Evolutionary conservation across 148 eudicot species (phyloP).

Genomic region (Rhododendron williamsianum): DNA sequence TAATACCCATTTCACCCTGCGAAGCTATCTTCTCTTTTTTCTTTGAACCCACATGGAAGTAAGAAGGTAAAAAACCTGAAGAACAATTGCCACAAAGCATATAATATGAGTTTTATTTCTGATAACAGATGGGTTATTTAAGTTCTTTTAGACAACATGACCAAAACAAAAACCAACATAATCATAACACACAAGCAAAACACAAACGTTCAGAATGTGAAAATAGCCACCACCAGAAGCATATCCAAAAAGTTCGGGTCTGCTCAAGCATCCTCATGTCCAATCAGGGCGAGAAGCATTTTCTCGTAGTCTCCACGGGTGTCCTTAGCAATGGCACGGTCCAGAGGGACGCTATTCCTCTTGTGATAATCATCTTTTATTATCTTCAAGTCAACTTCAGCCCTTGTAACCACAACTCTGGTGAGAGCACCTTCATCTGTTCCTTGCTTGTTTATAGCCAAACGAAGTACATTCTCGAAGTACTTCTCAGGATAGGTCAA

Average conservation of each 20-base stretch:
- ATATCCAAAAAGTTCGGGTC: background rate
- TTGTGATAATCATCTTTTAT: constrained; percentile 13
- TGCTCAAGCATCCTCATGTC: constrained; percentile 10
- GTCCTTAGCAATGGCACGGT: constrained; percentile 21
- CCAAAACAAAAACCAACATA: background rate
- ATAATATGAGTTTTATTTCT: background rate
- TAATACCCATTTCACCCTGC: too few species aligned
- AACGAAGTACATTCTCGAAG: constrained; percentile 34
- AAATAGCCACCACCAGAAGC: background rate
- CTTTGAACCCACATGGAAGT: background rate
- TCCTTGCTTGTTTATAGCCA: constrained; percentile 34
- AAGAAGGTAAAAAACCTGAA: background rate
- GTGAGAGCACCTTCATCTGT: constrained; percentile 48
- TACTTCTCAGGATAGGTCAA: constrained; percentile 39
- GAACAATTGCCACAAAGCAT: background rate
- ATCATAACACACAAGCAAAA: background rate
- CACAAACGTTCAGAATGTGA: background rate
- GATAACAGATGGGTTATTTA: background rate
- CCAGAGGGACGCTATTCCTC: constrained; percentile 17
- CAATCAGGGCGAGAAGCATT: constrained; percentile 16
- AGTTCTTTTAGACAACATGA: background rate
- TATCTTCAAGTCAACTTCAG: constrained; percentile 48
- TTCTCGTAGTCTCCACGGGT: constrained; percentile 19
- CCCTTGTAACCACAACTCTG: constrained; percentile 43
- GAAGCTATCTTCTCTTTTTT: background rate